A percentile compares a stretch with the other conserved stretches of the same genome.
Evolutionary conservation across 805 yeast species (phyloP).

Genomic region (Geotrichum ghanense): DNA sequence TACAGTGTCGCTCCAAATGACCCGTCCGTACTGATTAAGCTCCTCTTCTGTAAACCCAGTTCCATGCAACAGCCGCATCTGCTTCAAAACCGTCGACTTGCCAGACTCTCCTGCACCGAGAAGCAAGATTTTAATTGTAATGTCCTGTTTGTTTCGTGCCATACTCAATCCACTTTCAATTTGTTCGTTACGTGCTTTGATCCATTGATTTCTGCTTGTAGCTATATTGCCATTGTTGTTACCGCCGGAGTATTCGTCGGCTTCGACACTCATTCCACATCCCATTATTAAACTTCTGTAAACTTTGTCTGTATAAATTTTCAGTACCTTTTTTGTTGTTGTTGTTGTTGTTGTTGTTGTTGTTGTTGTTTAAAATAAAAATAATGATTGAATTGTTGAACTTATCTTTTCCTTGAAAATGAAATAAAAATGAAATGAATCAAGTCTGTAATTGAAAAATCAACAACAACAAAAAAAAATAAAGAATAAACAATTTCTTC

Average conservation of each 20-base stretch:
- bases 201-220: neutral
- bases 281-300: conserved; percentile 1
- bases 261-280: conserved; percentile 2
- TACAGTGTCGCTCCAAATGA: conserved; percentile 87
- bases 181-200: conserved; percentile 4
- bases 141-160: conserved; percentile 37
- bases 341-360: no score
- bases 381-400: no score
- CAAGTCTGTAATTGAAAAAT: no score
- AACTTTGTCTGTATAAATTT: no score
- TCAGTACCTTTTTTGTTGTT: no score
- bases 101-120: conserved; percentile 95
- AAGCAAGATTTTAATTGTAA: conserved; percentile 57
- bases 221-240: no score
- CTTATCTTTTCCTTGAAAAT: no score
- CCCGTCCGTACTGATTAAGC: conserved; percentile 66
- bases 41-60: conserved; percentile 77
- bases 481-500: no score
- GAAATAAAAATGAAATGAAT: no score
- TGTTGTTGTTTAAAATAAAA: no score
- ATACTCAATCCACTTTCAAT: conserved; percentile 1
- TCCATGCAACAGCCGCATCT: conserved; percentile 73
- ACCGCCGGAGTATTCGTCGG: neutral
- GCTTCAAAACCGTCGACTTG: conserved; percentile 85
- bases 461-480: no score